Evolutionary conservation across 192 early-diverging fungal species (phyloP).

Genomic region (Entomortierella parvispora): DNA sequence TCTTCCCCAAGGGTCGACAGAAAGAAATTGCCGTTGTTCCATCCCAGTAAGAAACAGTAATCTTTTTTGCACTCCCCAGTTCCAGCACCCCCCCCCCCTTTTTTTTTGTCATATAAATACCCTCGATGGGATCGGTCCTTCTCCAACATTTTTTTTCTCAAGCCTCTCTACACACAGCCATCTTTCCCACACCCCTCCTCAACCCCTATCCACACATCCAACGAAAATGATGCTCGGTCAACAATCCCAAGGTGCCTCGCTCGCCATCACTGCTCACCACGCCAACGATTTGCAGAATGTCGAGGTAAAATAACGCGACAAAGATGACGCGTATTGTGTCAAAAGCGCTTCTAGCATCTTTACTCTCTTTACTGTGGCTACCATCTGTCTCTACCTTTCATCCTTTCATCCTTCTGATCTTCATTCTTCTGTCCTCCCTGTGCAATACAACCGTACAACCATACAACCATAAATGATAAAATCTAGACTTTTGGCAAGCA

Average conservation of each 20-base stretch:
- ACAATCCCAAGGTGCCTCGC: conserved; percentile 29
- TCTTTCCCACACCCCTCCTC: not conserved
- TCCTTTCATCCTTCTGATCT: not conserved
- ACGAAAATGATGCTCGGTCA: conserved; percentile 20
- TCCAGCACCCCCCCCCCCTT: not conserved
- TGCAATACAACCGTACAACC: too few relatives aligned
- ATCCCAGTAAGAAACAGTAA: too few relatives aligned
- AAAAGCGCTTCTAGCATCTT: too few relatives aligned
- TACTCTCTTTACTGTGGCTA: not conserved
- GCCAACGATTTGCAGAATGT: conserved; percentile 51
- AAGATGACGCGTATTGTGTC: not conserved
- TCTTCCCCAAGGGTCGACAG: too few relatives aligned
- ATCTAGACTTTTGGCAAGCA: conserved; percentile 57
- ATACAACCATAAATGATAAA: too few relatives aligned
- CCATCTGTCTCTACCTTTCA: not conserved
- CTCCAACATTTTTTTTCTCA: not conserved
- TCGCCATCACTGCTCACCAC: conserved; percentile 43
- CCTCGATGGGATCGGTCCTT: not conserved
- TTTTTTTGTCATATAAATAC: not conserved
- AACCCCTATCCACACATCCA: not conserved
- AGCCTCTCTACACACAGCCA: not conserved
- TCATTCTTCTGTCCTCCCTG: not conserved
- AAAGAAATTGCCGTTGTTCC: too few relatives aligned
- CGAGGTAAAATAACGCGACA: conserved; percentile 22
- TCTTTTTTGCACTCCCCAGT: too few relatives aligned